Conservation (phyloP, 495 filamentous ascomycete genomes). For the Penicillium canariense region DNA sequence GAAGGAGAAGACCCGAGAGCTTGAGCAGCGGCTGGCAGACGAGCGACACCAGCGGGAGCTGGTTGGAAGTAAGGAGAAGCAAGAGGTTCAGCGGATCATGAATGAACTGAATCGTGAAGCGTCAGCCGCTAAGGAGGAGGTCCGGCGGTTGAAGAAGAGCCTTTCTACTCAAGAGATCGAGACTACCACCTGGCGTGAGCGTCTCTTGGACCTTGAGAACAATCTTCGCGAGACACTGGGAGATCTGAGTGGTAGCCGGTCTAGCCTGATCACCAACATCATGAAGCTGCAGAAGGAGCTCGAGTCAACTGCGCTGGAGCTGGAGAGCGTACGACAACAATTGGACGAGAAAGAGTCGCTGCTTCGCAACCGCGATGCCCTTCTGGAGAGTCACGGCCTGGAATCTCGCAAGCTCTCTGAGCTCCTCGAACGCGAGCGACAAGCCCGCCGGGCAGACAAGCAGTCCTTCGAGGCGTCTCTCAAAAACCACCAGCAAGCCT, state of each 20-base stretch:
- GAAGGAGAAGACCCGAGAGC: constrained; percentile 71
- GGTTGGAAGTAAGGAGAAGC: constrained; percentile 80
- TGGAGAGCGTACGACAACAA: constrained; percentile 71
- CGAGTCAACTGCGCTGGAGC: constrained; percentile 74
- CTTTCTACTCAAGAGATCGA: constrained; percentile 85
- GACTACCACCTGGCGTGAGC: constrained; percentile 82
- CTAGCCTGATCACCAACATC: constrained; percentile 82
- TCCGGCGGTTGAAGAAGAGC: constrained; percentile 72
- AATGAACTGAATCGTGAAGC: constrained; percentile 82
- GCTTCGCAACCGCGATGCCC: constrained; percentile 83
- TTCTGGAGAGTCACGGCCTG: constrained; percentile 86
- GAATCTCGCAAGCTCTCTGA: constrained; percentile 84
- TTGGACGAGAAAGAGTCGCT: constrained; percentile 84
- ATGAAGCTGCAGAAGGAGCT: constrained; percentile 84
- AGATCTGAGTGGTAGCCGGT: constrained; percentile 82
- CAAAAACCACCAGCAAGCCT: constrained; percentile 79
- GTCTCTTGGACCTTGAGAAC: constrained; percentile 83
- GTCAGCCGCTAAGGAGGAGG: constrained; percentile 81
- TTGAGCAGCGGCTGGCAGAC: constrained; percentile 71
- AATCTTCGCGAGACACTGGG: constrained; percentile 80
- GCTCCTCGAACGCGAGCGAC: constrained; percentile 86
- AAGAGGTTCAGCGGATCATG: constrained; percentile 77
- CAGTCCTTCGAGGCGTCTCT: constrained; percentile 83
- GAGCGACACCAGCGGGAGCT: constrained; percentile 86
- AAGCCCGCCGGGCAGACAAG: constrained; percentile 78